Evolutionary conservation across 345 rosid genomes (phyloP), one percentile per base, ranked within the genome.

Genomic region (Populus tremula): DNA sequence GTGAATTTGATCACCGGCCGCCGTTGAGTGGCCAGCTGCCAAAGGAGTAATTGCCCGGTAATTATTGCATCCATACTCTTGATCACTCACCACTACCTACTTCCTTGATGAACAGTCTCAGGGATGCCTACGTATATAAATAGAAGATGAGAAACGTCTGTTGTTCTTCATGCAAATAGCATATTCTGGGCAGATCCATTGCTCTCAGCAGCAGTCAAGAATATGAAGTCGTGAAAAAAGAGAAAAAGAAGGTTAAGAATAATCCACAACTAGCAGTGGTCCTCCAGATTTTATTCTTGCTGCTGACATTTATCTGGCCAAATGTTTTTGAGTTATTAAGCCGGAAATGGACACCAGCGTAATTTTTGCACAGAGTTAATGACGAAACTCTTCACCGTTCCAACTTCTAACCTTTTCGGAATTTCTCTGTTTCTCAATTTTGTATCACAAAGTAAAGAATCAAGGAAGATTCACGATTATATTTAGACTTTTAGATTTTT

Each of bases 21-120:
- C 74, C 39, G 23, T 61, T 1, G 67, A 73, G 63, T 65, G n/a
- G 81, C 75, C 79, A 75, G 68, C 78, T 78, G 76, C 82, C 86
- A 78, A 54, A 73, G 45, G 62, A 73, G 83, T 71, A 35, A 77
- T 77, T 77, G 76, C 81, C 81, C 81, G 20, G 81, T 63, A 79
- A 79, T 74, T 33, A 50, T 9, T 81, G 76, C 79, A 82, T 14
- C 74, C 45, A 49, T 77, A 69, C 50, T 1, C 1, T 21, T 53
- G 18, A 3, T 63, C 13, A 11, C 13, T 38, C 39, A 38, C 39
- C 39, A 38, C 6, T 41, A 41, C 45, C 45, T 13, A 41, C 45
- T 41, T 21, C 33, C 33, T 47, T 76, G 75, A 66, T 70, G 81
- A 80, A 67, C 63, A 74, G 29, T 77, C 12, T 38, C 41, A 53